Evolutionary conservation across 768 basidiomycete genomes (phyloP).

Genomic region (Hygrocybe coccinea): DNA sequence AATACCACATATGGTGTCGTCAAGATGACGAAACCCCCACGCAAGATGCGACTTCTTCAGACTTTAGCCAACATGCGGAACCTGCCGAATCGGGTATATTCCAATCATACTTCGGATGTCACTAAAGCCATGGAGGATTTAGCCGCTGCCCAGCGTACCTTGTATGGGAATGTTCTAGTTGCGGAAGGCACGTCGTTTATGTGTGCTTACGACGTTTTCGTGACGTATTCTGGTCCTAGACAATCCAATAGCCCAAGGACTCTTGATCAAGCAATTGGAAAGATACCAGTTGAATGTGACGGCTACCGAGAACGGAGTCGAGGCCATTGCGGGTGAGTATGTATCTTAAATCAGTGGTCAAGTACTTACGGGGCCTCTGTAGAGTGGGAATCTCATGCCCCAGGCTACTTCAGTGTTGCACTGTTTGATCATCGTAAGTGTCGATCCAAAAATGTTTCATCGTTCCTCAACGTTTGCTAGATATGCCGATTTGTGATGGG

Average conservation of each 20-base stretch:
- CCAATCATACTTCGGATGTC: slow-evolving; percentile 34
- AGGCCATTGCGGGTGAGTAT: slow-evolving; percentile 51
- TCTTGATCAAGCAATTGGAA: slow-evolving; percentile 64
- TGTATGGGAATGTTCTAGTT: slow-evolving; percentile 64
- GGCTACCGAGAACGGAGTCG: slow-evolving; percentile 63
- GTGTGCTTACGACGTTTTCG: background rate
- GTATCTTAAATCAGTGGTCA: background rate
- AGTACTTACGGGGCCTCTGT: background rate
- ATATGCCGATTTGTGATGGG: slow-evolving; percentile 77
- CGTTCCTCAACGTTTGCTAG: slow-evolving; percentile 28
- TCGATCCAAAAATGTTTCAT: background rate
- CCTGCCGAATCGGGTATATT: slow-evolving; percentile 45
- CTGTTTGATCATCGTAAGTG: slow-evolving; percentile 70
- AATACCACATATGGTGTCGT: slow-evolving; percentile 51
- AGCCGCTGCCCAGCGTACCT: slow-evolving; percentile 45
- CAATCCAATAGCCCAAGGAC: slow-evolving; percentile 64
- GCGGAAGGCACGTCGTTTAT: slow-evolving; percentile 54
- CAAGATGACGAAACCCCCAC: slow-evolving; percentile 68
- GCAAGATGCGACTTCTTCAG: slow-evolving; percentile 55
- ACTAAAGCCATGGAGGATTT: slow-evolving; percentile 44
- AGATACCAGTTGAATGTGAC: slow-evolving; percentile 55
- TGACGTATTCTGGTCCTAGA: slow-evolving; percentile 35
- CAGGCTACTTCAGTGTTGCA: slow-evolving; percentile 65
- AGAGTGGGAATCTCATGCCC: slow-evolving; percentile 68
- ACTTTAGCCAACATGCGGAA: slow-evolving; percentile 55